These are phyloP conservation scores for Euphorbia corollata DNA, from an alignment of 441 rosid genomes.

Conservation along the genomic window DNA sequence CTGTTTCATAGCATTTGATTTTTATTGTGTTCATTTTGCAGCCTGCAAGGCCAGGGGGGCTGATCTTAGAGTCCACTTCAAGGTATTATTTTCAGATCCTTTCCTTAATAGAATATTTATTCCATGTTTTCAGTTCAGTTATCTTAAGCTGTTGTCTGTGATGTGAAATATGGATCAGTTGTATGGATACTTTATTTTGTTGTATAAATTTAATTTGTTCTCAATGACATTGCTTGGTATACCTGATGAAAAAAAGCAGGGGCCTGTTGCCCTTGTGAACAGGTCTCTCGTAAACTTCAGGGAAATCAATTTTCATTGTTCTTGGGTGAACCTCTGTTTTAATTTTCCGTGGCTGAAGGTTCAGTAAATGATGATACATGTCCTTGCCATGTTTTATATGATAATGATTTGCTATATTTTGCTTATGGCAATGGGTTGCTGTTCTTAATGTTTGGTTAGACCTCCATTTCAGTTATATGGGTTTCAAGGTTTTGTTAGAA, in stretches of 20 bases:
- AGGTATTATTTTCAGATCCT: slow-evolving; percentile 30
- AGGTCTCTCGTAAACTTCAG: slow-evolving; percentile 62
- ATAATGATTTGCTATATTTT: background rate
- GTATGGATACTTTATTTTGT: background rate
- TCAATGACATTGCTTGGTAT: background rate
- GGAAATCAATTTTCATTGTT: slow-evolving; percentile 40
- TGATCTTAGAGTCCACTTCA: slow-evolving; percentile 68
- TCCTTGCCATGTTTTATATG: background rate
- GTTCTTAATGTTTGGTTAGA: background rate
- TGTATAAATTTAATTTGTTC: background rate
- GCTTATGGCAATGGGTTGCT: background rate
- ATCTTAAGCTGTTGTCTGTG: background rate
- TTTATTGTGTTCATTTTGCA: slow-evolving; percentile 20
- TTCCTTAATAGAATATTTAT: no score
- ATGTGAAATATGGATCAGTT: background rate
- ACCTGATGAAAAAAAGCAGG: slow-evolving; percentile 68
- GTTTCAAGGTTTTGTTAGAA: background rate
- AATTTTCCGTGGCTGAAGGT: slow-evolving; percentile 24
- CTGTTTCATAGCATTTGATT: background rate
- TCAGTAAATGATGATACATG: slow-evolving; percentile 23
- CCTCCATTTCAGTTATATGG: background rate
- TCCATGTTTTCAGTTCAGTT: background rate
- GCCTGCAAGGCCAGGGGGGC: slow-evolving; percentile 75
- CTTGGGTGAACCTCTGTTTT: slow-evolving; percentile 46
- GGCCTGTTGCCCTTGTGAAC: slow-evolving; percentile 39